Evolutionary conservation across 345 rosid species (phyloP), one percentile per base, ranked within the genome.

Genomic region (Lepidium sativum): DNA sequence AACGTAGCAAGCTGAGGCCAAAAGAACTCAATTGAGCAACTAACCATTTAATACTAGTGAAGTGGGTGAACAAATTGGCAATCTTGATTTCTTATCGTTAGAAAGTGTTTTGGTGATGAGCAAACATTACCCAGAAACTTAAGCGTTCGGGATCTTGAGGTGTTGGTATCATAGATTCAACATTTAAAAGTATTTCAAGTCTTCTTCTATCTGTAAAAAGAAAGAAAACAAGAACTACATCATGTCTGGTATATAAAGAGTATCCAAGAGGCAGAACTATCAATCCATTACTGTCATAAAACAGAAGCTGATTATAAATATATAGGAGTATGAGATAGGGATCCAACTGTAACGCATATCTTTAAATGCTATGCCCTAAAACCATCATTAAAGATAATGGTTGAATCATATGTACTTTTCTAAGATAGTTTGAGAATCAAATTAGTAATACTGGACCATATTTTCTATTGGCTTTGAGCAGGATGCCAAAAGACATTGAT

Each of bases 81-180:
- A 23, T 39, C 33, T 43, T 42, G 42, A 10, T 54, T 32, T 27
- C 39, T 23, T 56, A 68, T 38, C 33, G 57, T 37, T 67, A 47
- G 56, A 63, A 23, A 75, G 23, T 23, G 57, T 60, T 57, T 70
- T 43, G 20, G 6, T 40, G 6, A 65, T 33, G 11, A 65, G 60
- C 21, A 63, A 52, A 18, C n/a, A 41, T 54, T 82, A 94, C 99
- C 99, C 99, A 94, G 75, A 89, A 94, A 74, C 99, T 89, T 79
- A 94, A 90, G 63, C 79, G 81, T 72, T 94, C 99, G 0, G 95
- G 96, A 77, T 89, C 96, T 63, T 76, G 75, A 42, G 81, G 68
- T 11, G 81, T 52, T 14, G 99, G 99, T 85, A 92, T 86, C 94
- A 87, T 89, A 25, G 74, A 75, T 78, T 92, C 97, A 53, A 77